Base-by-base conservation (phyloP, 306 rosid species). In the Adenanthera pavonina region DNA sequence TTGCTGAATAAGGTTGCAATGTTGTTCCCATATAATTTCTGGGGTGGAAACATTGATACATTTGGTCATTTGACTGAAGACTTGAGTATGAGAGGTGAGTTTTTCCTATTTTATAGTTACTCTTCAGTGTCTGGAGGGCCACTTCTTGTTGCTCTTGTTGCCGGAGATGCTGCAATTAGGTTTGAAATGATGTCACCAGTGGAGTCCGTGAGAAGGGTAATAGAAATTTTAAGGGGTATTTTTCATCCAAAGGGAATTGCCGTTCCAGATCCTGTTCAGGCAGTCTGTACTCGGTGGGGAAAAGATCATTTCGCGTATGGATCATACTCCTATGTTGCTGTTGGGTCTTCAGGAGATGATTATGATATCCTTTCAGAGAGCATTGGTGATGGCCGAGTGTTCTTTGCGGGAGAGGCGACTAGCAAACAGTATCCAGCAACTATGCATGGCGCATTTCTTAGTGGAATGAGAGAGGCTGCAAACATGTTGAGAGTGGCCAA, bases 381-480 rank as follows among this genome's bases (percentile, higher is more conserved):
- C 80, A 69, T 89, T 72, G 98, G 92, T 46, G 93, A 90, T 75
- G 94, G 94, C 53, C 87, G 95, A 53, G 87, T 94, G 78, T 94
- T 94, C 88, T 94, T 94, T 79, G 98, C 97, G 0, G 98, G 98
- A 78, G 97, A 94, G 85, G 98, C 98, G 1, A 94, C 98, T 53
- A 87, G 89, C 84, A 94, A 88, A 74, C 98, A 87, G 82, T 94
- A 92, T 86, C 98, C 98, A 9, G 98, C 98, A 1, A 94, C 97
- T 56, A 94, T 94, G 98, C 98, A 94, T 2, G 97, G 98, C 67
- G 98, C 97, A 48, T 88, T 94, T 78, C 94, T 94, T 14, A 94
- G 98, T 74, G 97, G 98, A 81, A 85, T 94, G 95, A 94, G 97
- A 87, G 98, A 94, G 83, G 98, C 97, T 83, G 98, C 97, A 67